Conservation (phyloP, 768 basidiomycete genomes). For the Pleurotus giganteus region DNA sequence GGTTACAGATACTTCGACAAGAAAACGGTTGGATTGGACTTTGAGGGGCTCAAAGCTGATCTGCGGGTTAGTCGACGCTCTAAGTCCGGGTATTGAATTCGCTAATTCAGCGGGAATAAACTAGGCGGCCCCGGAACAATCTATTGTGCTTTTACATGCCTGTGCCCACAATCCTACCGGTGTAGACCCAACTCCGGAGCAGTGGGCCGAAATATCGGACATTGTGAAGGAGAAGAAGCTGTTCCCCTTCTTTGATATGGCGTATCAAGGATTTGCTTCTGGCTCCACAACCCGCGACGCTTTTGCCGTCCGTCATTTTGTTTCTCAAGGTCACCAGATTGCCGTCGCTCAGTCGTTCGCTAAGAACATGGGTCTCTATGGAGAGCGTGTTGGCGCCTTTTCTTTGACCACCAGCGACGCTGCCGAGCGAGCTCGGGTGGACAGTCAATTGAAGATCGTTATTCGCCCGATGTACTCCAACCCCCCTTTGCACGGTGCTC, state of each 20-base stretch:
- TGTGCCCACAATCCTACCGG: constrained; percentile 99
- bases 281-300: constrained; percentile 90
- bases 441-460: constrained; percentile 93
- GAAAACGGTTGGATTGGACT: constrained; percentile 88
- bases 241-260: constrained; percentile 99
- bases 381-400: constrained; percentile 97
- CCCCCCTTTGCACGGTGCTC: constrained; percentile 89
- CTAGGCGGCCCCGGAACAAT: constrained; percentile 68
- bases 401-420: constrained; percentile 70
- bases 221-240: constrained; percentile 85
- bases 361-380: constrained; percentile 99
- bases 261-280: constrained; percentile 98
- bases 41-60: constrained; percentile 86
- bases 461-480: constrained; percentile 98
- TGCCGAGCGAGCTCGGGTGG: constrained; percentile 82
- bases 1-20: constrained; percentile 94
- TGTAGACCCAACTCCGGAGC: constrained; percentile 88
- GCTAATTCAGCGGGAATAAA: constrained; percentile 15
- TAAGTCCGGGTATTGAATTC: background rate
- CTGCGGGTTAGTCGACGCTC: constrained; percentile 53
- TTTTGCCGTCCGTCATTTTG: constrained; percentile 93
- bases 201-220: constrained; percentile 91
- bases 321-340: constrained; percentile 84
- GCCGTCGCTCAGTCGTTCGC: constrained; percentile 95
- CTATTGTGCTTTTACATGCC: constrained; percentile 90